A percentile compares a stretch with the other conserved stretches of the same genome.
These are phyloP conservation scores for Vigna hirtella DNA, from an alignment of 306 rosid species.

Conservation along the genomic window DNA sequence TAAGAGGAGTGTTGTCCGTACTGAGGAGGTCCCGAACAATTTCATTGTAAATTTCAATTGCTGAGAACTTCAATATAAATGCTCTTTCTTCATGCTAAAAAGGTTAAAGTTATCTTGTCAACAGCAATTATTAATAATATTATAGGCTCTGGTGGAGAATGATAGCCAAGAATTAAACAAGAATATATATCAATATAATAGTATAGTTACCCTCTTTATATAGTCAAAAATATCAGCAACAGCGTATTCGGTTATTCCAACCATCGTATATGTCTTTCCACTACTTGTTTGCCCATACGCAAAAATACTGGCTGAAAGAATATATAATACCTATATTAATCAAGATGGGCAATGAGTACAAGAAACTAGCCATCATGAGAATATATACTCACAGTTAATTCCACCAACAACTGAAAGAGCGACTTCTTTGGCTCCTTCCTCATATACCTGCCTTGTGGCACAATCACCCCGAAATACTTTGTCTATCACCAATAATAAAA, in stretches of 20 bases:
- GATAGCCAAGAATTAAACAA: conserved; percentile 31
- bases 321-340: conserved; percentile 39
- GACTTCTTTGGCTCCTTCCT: conserved; percentile 87
- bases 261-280: conserved; percentile 99
- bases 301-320: conserved; percentile 87
- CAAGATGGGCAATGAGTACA: conserved; percentile 26
- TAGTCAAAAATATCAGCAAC: conserved; percentile 91
- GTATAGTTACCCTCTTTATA: conserved; percentile 69
- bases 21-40: conserved; percentile 94
- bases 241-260: conserved; percentile 90
- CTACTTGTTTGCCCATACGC: conserved; percentile 99
- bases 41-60: conserved; percentile 98
- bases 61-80: conserved; percentile 86
- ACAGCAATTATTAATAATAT: conserved; percentile 18
- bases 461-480: conserved; percentile 91
- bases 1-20: conserved; percentile 78
- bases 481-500: conserved; percentile 61
- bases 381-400: conserved; percentile 82
- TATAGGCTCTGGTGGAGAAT: conserved; percentile 11
- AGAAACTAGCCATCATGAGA: conserved; percentile 43
- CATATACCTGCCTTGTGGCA: conserved; percentile 85
- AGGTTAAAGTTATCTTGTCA: conserved; percentile 38
- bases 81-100: conserved; percentile 97
- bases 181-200: conserved; percentile 8
- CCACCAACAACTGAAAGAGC: conserved; percentile 94